Base-by-base conservation (phyloP, 2,329 filamentous ascomycete genomes). In the Cytospora chrysosperma region DNA sequence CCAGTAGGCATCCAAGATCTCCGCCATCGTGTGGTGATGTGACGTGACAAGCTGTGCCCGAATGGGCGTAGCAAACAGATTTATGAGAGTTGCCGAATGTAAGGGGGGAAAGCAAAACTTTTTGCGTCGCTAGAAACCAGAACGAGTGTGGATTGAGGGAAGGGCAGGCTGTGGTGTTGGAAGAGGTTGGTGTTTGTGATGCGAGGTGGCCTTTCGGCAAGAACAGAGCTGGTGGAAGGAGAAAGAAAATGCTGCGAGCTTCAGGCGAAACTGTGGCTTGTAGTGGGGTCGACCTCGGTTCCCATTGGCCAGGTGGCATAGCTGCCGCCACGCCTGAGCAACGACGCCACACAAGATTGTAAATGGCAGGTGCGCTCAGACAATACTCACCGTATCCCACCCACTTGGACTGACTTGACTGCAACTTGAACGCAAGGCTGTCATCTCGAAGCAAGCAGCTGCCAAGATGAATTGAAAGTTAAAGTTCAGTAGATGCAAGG, bases 1-100 rank as follows among this genome's bases (percentile, higher is more conserved):
- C 74, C 76, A 78, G 68, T 76, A 81, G 63, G 71, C 72, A 58
- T 75, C 74, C 67, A 75, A 69, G 40, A 80, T 67, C 51, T 78
- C 77, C 63, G 77, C 73, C 77, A 79, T 79, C 21, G 56, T 70
- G 68, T 49, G 10, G 24, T 19, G 49, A 32, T 12, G 27, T 53
- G 37, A 40, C 58, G 32, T 40, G 34, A 60, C 34, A 8, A n/a
- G 47, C 24, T 47, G 51, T 49, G 32, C 26, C n/a, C 49, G 37
- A n/a, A n/a, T 19, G 24, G 5, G 19, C 19, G 19, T 21, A 50
- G 13, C 15, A 47, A 15, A 21, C 9, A 34, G 17, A 40, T n/a
- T n/a, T n/a, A 34, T 30, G 47, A 43, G 17, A 17, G 21, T 12
- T 24, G 21, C 30, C 30, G 30, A 27, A 52, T 3, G 13, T 26